These are phyloP conservation scores for Ambrosiella beaveri DNA, from an alignment of 2,329 filamentous ascomycete genomes.

Conservation along the genomic window DNA sequence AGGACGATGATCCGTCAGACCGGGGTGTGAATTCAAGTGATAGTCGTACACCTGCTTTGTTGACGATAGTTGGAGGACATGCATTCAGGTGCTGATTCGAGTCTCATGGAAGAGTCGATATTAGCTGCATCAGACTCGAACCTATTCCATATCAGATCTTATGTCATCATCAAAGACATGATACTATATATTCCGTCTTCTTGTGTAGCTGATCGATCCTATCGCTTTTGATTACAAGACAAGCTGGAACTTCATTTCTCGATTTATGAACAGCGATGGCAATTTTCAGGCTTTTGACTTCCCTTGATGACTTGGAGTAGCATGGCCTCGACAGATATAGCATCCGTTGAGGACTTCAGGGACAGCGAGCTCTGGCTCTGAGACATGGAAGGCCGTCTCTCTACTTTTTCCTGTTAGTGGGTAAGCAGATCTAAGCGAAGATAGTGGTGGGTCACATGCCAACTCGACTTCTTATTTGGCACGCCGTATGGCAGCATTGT, in stretches of 20 bases:
- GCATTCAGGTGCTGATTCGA: neutral
- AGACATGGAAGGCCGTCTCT: neutral
- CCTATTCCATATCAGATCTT: neutral
- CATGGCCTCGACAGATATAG: neutral
- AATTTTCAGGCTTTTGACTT: neutral
- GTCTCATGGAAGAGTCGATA: neutral
- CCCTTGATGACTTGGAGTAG: neutral
- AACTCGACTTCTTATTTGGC: neutral
- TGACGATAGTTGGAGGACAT: neutral
- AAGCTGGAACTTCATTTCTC: no score
- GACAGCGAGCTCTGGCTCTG: neutral
- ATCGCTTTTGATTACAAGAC: no score
- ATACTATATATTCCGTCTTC: neutral
- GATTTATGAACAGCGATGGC: no score
- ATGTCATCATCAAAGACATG: neutral
- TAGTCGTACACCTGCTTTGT: neutral
- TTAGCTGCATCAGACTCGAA: neutral
- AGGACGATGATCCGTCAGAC: neutral
- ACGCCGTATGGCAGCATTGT: no score
- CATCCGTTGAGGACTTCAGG: neutral
- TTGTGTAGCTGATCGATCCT: neutral
- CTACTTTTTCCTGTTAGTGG: neutral
- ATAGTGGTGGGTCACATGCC: neutral
- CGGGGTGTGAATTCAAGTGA: neutral
- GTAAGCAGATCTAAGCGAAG: neutral